A percentile compares a stretch with the other conserved stretches of the same genome.
These are phyloP conservation scores for Neofusicoccum kwambonambiense DNA, from an alignment of 2,329 filamentous ascomycete species.

Conservation along the genomic window DNA sequence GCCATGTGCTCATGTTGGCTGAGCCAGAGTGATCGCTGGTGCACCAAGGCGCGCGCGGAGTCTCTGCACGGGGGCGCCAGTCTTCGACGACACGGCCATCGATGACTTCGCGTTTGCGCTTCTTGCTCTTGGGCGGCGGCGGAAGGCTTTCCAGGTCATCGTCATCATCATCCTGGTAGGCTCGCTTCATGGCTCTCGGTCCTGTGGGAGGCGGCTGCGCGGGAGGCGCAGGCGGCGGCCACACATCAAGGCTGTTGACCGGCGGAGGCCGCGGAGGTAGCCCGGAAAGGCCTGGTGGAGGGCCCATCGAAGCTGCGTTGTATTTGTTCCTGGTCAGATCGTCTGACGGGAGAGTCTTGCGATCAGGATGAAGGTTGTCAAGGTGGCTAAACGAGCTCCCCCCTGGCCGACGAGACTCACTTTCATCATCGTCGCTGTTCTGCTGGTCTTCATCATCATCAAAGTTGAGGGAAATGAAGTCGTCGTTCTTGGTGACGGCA, in stretches of 20 bases:
- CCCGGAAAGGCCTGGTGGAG: background rate
- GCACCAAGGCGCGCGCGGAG: conserved; percentile 62
- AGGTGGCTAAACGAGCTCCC: conserved; percentile 33
- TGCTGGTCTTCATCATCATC: conserved; percentile 53
- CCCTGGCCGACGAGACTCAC: background rate
- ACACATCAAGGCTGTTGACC: conserved; percentile 20
- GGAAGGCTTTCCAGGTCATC: conserved; percentile 10
- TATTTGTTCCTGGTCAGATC: background rate
- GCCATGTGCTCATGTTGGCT: conserved; percentile 56
- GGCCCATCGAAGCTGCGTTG: conserved; percentile 13
- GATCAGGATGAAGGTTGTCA: conserved; percentile 27
- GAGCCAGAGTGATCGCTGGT: conserved; percentile 55
- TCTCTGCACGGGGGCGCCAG: conserved; percentile 40
- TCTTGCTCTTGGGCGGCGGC: conserved; percentile 54
- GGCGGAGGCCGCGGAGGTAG: conserved; percentile 1
- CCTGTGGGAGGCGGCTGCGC: background rate
- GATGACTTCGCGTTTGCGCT: conserved; percentile 61
- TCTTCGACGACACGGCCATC: conserved; percentile 41
- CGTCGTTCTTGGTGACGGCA: conserved; percentile 54
- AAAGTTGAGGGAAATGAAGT: conserved; percentile 87
- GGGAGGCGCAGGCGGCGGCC: conserved; percentile 22
- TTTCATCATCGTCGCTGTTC: background rate
- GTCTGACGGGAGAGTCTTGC: conserved; percentile 13
- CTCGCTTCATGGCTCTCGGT: background rate
- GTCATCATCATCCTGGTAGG: background rate